phyloP scores from a whole-genome alignment of 352 stramenopile species.

The Globisporangium uncinulatum region DNA sequence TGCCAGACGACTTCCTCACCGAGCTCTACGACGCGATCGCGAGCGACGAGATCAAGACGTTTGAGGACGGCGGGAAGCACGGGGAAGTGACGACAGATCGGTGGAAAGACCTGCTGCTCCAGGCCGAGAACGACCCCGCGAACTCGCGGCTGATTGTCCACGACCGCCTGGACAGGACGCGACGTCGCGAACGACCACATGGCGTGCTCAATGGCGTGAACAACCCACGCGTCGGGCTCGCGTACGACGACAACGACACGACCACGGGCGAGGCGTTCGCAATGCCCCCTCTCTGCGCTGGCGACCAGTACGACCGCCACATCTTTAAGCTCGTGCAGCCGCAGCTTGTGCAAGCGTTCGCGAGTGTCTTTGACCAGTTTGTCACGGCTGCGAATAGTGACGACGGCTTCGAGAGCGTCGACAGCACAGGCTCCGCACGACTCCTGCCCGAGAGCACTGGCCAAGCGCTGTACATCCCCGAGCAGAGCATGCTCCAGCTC shows the following conservation, averaged over 20 bases:
- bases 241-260: no score
- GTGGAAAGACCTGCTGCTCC: constrained; percentile 75
- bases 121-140: constrained; percentile 54
- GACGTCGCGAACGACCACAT: background rate
- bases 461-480: constrained; percentile 53
- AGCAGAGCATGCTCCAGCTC: constrained; percentile 68
- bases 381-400: constrained; percentile 48
- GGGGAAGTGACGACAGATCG: constrained; percentile 72
- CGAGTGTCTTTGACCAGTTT: constrained; percentile 72
- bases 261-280: background rate
- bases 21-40: constrained; percentile 72
- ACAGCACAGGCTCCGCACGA: constrained; percentile 11
- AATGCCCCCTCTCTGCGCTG: constrained; percentile 2
- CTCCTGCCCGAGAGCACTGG: constrained; percentile 1
- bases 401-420: constrained; percentile 22
- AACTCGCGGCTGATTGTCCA: constrained; percentile 65
- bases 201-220: no score
- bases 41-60: constrained; percentile 75
- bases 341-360: constrained; percentile 48
- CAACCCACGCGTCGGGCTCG: no score
- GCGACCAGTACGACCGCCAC: constrained; percentile 60
- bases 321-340: constrained; percentile 63
- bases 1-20: constrained; percentile 68
- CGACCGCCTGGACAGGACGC: constrained; percentile 15
- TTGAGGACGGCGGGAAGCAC: constrained; percentile 73